Percentiles rank a stretch among this genome's conserved stretches.
phyloP scores from a whole-genome alignment of 2,329 filamentous ascomycete species.

The Fusarium caatingaense region DNA sequence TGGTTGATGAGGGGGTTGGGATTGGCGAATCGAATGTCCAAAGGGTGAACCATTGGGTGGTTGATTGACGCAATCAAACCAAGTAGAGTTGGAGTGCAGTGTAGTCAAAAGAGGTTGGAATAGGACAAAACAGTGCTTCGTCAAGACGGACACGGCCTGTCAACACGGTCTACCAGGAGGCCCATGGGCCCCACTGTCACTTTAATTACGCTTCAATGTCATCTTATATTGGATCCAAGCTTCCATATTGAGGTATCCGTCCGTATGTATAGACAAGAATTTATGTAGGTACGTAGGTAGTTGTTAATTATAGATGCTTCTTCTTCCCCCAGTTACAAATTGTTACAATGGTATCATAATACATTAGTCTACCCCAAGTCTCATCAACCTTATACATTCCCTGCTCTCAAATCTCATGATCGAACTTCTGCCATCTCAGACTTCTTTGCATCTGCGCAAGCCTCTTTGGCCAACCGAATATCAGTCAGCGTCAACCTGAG shows the following conservation, averaged over 20 bases:
- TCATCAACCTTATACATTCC: conserved; percentile 1
- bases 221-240: neutral
- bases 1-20: conserved; percentile 39
- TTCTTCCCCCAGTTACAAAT: conserved; percentile 15
- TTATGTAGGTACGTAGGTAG: neutral
- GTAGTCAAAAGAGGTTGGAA: conserved; percentile 32
- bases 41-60: conserved; percentile 30
- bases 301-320: neutral
- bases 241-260: neutral
- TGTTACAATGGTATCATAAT: conserved; percentile 47
- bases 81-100: conserved; percentile 11
- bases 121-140: neutral
- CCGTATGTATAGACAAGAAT: neutral
- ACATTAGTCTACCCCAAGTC: conserved; percentile 39
- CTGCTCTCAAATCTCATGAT: conserved; percentile 36
- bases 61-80: conserved; percentile 24
- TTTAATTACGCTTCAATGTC: conserved; percentile 21
- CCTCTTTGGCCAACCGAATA: conserved; percentile 78
- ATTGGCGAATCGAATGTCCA: conserved; percentile 40
- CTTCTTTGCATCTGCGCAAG: conserved; percentile 55
- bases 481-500: conserved; percentile 78
- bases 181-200: conserved; percentile 3
- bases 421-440: conserved; percentile 46
- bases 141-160: neutral
- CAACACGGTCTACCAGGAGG: neutral